These are phyloP conservation scores for Wickerhamiella domercqiae DNA, from an alignment of 805 yeast species.

Conservation along the genomic window DNA sequence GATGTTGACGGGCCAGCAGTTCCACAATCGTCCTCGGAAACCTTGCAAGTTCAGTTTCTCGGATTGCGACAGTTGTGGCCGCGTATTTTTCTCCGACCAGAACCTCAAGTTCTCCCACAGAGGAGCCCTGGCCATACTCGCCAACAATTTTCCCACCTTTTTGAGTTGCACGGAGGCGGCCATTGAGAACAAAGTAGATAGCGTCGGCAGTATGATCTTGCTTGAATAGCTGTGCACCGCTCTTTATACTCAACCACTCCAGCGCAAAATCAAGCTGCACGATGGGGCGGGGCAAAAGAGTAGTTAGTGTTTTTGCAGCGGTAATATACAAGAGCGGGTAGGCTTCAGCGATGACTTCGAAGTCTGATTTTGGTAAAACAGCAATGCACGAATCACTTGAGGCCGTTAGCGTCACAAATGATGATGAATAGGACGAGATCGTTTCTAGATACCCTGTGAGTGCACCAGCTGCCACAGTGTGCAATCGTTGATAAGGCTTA, in stretches of 20 bases:
- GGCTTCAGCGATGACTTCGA: constrained; percentile 56
- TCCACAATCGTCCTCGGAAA: constrained; percentile 85
- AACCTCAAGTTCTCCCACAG: constrained; percentile 91
- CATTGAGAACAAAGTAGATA: constrained; percentile 76
- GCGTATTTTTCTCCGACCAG: constrained; percentile 53
- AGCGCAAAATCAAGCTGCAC: constrained; percentile 74
- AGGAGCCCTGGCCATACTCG: constrained; percentile 88
- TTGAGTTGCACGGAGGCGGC: constrained; percentile 31
- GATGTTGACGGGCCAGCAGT: constrained; percentile 65
- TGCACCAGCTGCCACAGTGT: constrained; percentile 59
- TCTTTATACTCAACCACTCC: constrained; percentile 87
- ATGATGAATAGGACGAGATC: constrained; percentile 61
- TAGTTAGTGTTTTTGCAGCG: constrained; percentile 57
- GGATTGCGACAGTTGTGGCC: constrained; percentile 57
- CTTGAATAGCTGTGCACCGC: constrained; percentile 64
- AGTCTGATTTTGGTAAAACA: constrained; percentile 43
- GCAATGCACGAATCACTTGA: constrained; percentile 53
- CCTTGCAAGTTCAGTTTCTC: constrained; percentile 89
- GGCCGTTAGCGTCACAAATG: constrained; percentile 29
- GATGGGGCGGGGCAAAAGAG: constrained; percentile 50
- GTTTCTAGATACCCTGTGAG: constrained; percentile 79
- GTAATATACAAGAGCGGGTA: constrained; percentile 63
- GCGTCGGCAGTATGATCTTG: constrained; percentile 86
- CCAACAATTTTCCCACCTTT: constrained; percentile 30
- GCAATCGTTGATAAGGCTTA: constrained; percentile 23